Percentiles rank a stretch among this genome's conserved stretches.
These are phyloP conservation scores for Epichloe sp. DNA, from an alignment of 2,329 filamentous ascomycete genomes.

Conservation along the genomic window DNA sequence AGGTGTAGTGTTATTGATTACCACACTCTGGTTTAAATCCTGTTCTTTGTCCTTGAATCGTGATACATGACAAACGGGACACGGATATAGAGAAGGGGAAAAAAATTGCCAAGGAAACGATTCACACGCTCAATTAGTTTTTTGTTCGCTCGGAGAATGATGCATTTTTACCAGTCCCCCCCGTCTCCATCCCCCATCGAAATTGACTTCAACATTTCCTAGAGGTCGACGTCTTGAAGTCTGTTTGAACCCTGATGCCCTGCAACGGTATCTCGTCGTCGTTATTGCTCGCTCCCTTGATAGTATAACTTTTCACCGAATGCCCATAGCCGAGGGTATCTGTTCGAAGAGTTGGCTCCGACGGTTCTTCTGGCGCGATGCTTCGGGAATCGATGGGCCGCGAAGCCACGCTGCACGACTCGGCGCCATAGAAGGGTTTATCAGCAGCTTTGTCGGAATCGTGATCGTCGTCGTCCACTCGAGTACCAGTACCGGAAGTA, in stretches of 20 bases:
- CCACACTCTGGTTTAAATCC: no score
- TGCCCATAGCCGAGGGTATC: constrained; percentile 19
- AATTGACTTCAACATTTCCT: neutral
- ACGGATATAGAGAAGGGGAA: no score
- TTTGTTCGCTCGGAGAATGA: neutral
- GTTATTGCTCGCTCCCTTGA: constrained; percentile 13
- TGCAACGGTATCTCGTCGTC: constrained; percentile 26
- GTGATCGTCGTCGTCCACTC: neutral
- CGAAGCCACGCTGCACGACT: constrained; percentile 11
- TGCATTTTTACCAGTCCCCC: neutral
- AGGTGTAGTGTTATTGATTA: no score
- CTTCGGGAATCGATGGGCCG: neutral
- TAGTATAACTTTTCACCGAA: constrained; percentile 18
- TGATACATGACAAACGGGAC: no score
- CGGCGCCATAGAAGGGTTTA: constrained; percentile 18
- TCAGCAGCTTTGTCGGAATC: constrained; percentile 3
- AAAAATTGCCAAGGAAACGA: no score
- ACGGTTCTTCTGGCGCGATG: neutral
- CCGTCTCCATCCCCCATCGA: neutral
- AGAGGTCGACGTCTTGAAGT: constrained; percentile 19
- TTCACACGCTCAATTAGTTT: no score
- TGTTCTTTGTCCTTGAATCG: no score
- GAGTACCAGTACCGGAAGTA: constrained; percentile 8
- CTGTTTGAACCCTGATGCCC: constrained; percentile 24
- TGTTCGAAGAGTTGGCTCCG: constrained; percentile 17